Base-by-base conservation (phyloP, 768 basidiomycete genomes). In the Boletus huronensis region DNA sequence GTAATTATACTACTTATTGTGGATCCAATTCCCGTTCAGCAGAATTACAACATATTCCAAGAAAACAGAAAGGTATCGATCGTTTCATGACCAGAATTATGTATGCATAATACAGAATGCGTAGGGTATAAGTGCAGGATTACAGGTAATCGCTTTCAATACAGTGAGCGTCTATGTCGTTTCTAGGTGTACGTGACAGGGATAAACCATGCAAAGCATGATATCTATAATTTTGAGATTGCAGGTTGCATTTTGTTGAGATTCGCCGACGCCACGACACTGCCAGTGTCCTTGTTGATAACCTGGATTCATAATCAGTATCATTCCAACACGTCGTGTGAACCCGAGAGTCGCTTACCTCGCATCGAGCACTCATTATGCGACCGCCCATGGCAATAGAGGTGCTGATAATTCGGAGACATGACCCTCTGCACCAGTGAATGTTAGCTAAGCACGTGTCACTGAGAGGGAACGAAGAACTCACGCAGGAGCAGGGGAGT, bases 231-330 rank as follows among this genome's bases (percentile, higher is more conserved):
- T 60, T 81, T 82, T 23, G 81, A 69, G 35, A 70, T 53, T 7
- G 54, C 60, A 5, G 87, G 87, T 65, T 88, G 85, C 86, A 87
- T 88, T 70, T 88, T 87, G 73, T 79, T 86, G 47, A 87, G 69
- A 56, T 82, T 80, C 1, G 84, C 84, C 1, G 86, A 87, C 8
- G 85, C 86, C 47, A 88, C 72, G 38, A 82, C 70, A 53, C 80
- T 73, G 17, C 85, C 84, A 3, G 78, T 76, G 47, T 74, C 69
- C 58, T 82, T 84, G 66, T 87, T 82, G 36, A 80, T 59, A 42
- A 89, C 75, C 85, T 88, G 57, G 2, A 32, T 36, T 17, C 36
- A 19, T 28, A 19, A 44, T 49, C 41, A 53, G 55, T 35, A 47
- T 52, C 35, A 35, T 25, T 44, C 23, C 39, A 39, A n/a, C 26